Percentiles rank a stretch among this genome's conserved stretches.
Conservation (phyloP, 257 asterid genomes). For the Solanum piurae region DNA sequence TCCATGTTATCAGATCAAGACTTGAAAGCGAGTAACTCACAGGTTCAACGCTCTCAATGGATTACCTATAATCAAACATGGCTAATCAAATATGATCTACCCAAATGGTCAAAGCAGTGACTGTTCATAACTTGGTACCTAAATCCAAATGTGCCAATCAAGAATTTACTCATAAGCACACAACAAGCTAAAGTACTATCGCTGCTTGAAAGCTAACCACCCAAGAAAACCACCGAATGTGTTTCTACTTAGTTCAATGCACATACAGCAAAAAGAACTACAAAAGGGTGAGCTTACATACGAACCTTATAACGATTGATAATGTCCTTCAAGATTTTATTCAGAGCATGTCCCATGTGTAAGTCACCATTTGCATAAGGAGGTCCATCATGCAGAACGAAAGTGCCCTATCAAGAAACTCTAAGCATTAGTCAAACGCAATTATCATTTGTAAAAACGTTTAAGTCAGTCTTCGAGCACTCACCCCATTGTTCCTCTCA, state of each 20-base stretch:
- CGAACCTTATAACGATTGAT: constrained; percentile 90
- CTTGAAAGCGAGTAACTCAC: not conserved
- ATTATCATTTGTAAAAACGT: not conserved
- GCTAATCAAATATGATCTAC: not conserved
- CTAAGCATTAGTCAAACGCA: constrained; percentile 17
- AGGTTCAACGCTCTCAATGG: not conserved
- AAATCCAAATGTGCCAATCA: not conserved
- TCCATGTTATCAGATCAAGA: not conserved
- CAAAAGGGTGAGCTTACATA: not conserved
- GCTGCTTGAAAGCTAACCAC: not conserved
- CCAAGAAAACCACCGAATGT: not conserved
- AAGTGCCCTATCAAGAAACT: constrained; percentile 59
- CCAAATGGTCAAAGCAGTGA: not conserved
- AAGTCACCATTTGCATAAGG: constrained; percentile 99
- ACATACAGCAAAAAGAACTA: not conserved
- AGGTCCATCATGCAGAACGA: constrained; percentile 97
- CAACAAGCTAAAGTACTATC: not conserved
- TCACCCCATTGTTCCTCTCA: constrained; percentile 74
- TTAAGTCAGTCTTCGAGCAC: constrained; percentile 7
- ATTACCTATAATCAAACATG: not conserved
- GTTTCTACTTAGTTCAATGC: not conserved
- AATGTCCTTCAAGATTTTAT: constrained; percentile 94
- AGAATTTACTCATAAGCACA: not conserved
- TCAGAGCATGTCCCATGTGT: constrained; percentile 97
- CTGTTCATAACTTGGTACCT: not conserved